phyloP scores from a whole-genome alignment of 305 asterid genomes.

The Stenogyne calaminthoides region DNA sequence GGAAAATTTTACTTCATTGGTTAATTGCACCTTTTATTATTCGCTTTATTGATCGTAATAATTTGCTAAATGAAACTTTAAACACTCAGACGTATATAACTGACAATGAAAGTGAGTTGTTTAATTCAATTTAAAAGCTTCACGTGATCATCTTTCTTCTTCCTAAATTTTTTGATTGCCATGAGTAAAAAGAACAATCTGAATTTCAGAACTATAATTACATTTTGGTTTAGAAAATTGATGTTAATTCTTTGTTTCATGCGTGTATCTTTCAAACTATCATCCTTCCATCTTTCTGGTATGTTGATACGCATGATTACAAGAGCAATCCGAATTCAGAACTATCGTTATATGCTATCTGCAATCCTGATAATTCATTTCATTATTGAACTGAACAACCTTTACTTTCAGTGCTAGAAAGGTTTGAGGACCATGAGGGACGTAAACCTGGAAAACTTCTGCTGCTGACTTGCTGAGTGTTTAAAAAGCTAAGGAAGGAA shows the following conservation, averaged over 20 bases:
- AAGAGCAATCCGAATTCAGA: neutral
- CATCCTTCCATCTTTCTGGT: neutral
- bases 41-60: neutral
- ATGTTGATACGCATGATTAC: neutral
- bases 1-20: neutral
- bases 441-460: slow-evolving; percentile 73
- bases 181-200: neutral
- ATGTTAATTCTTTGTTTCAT: neutral
- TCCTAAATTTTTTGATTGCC: neutral
- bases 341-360: neutral
- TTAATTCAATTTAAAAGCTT: neutral
- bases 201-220: neutral
- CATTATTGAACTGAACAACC: neutral
- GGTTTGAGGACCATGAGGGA: slow-evolving; percentile 76
- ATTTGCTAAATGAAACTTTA: neutral
- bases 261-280: neutral
- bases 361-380: neutral
- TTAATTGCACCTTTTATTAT: neutral
- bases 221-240: neutral
- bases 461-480: slow-evolving; percentile 61
- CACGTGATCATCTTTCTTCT: neutral
- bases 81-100: neutral
- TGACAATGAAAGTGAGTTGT: neutral
- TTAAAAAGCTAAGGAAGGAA: slow-evolving; percentile 68
- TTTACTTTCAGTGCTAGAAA: slow-evolving; percentile 70